Evolutionary conservation across 1,284 basidiomycete species (phyloP), one percentile per base, ranked within the genome.

Genomic region (Melampsora larici-populina): DNA sequence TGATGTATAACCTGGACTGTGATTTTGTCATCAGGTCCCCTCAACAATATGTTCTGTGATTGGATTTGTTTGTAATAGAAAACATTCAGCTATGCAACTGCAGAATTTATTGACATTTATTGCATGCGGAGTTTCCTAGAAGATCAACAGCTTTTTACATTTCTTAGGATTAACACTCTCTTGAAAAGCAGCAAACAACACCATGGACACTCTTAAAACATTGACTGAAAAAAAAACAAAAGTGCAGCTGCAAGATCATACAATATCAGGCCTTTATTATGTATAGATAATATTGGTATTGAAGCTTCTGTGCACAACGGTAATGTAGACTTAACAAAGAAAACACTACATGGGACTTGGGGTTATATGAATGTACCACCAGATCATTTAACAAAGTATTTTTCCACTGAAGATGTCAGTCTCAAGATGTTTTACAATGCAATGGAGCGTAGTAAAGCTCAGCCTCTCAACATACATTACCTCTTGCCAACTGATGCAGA

Each of bases 271-370:
- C 69, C 69, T 31, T 6, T 70, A 3, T 24, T 70, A 7, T 70
- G 69, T 43, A 60, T 70, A 26, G 33, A 71, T 40, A 62, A 71
- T 40, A 51, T 71, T 4, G 70, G 63, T 43, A 62, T 71, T 40
- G 70, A 71, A 21, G 21, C 55, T 40, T 18, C 36, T 26, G 33
- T 71, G 13, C 70, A 71, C 29, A 36, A n/a, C 8, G 24, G 13
- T 6, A 55, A 17, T 29, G 49, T 60, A 3, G 69, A 55, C 17
- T 11, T 17, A 17, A 49, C 49, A 70, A 31, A 26, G 21, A 48
- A 26, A 8, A 55, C 33, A 24, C 40, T 70, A 29, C 69, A 71
- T 63, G 55, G 51, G 21, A 71, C 15, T 15, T 71, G 70, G 55
- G 70, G 70, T 7, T 71, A 71, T 40, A 29, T 58, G 24, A 55